Conservation (phyloP, 768 basidiomycete genomes). For the Panaeolus cyanescens region DNA sequence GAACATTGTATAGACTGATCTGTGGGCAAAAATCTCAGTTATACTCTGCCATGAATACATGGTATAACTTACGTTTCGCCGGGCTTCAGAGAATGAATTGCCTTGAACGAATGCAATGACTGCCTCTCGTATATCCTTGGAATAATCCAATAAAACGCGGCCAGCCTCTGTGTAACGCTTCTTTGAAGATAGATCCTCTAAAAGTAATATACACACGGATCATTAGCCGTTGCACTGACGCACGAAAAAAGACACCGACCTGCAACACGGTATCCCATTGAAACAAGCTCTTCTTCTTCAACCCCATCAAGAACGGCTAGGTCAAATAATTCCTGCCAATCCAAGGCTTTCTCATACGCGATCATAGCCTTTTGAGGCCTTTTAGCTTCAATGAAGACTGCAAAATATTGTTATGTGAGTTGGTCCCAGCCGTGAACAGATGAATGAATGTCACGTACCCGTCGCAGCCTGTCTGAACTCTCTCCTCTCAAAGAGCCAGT, state of each 20-base stretch:
- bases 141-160: conserved; percentile 82
- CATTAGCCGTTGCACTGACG: neutral
- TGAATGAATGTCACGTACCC: conserved; percentile 44
- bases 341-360: conserved; percentile 82
- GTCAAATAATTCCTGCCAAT: conserved; percentile 93
- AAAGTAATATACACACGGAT: conserved; percentile 5
- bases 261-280: conserved; percentile 75
- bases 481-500: conserved; percentile 82
- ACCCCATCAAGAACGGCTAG: conserved; percentile 59
- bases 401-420: conserved; percentile 5
- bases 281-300: conserved; percentile 55
- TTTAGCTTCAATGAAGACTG: conserved; percentile 76
- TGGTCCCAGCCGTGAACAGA: neutral
- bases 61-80: conserved; percentile 63
- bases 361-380: conserved; percentile 76
- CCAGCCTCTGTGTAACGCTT: conserved; percentile 82
- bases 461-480: conserved; percentile 85
- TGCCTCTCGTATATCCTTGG: conserved; percentile 73
- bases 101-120: conserved; percentile 80
- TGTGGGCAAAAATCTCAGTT: conserved; percentile 27
- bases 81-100: conserved; percentile 84
- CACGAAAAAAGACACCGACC: conserved; percentile 47
- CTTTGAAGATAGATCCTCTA: conserved; percentile 83
- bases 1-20: conserved; percentile 55
- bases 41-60: conserved; percentile 1